Percentiles rank a stretch among this genome's conserved stretches.
phyloP scores from a whole-genome alignment of 768 basidiomycete species.

The Lentinula boryana region DNA sequence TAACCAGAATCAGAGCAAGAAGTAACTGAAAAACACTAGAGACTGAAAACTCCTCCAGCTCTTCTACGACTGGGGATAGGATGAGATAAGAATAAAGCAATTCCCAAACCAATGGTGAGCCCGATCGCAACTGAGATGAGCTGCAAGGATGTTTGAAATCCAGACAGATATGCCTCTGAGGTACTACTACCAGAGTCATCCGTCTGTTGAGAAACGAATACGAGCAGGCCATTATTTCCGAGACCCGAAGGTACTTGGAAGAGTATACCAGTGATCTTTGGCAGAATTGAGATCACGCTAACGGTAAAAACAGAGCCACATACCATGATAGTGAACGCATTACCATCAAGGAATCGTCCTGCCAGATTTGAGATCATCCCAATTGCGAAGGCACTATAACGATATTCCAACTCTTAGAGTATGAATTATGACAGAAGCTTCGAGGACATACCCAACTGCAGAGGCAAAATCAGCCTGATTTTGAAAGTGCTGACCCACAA shows the following conservation, averaged over 20 bases:
- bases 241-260: constrained; percentile 85
- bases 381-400: constrained; percentile 78
- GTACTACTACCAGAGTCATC: constrained; percentile 33
- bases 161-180: constrained; percentile 50
- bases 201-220: constrained; percentile 53
- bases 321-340: constrained; percentile 81
- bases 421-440: neutral
- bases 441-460: constrained; percentile 52
- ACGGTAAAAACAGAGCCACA: neutral
- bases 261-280: constrained; percentile 68
- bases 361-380: constrained; percentile 77
- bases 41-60: constrained; percentile 58
- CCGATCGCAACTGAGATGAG: constrained; percentile 74
- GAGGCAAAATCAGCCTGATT: constrained; percentile 74
- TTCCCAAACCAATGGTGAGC: constrained; percentile 73
- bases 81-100: constrained; percentile 61
- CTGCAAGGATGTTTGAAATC: constrained; percentile 72
- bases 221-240: constrained; percentile 72
- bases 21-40: constrained; percentile 22
- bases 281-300: neutral
- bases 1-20: neutral
- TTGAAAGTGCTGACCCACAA: constrained; percentile 52
- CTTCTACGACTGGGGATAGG: constrained; percentile 54
- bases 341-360: constrained; percentile 65
- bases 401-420: neutral